phyloP scores from a whole-genome alignment of 140 eudicot genomes.

The Anethum foeniculum region DNA sequence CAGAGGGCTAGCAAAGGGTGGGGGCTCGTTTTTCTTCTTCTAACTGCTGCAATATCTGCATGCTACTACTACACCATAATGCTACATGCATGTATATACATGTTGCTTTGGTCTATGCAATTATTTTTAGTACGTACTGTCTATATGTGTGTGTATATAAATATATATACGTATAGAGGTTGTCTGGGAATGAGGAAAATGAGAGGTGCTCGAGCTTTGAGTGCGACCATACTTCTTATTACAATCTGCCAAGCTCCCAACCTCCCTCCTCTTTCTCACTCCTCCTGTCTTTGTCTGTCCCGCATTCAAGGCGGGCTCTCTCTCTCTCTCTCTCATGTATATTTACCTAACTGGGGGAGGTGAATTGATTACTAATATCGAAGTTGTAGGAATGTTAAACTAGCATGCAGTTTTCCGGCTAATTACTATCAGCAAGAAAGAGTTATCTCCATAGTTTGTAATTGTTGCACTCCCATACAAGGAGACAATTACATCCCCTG shows the following conservation, averaged over 20 bases:
- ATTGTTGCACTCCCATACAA: background rate
- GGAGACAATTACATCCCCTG: background rate
- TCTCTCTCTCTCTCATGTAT: background rate
- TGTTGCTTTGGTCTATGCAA: background rate
- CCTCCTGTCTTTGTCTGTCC: conserved; percentile 32
- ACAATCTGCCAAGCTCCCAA: conserved; percentile 15
- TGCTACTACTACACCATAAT: background rate
- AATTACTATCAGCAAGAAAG: background rate
- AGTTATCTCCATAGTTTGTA: background rate
- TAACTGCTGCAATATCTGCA: background rate
- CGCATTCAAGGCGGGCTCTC: conserved; percentile 31
- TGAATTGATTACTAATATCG: background rate
- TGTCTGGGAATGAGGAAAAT: conserved; percentile 16
- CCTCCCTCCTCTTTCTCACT: background rate
- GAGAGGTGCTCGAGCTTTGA: conserved; percentile 14
- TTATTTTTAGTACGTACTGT: no score
- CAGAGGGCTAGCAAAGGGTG: background rate
- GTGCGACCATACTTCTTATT: conserved; percentile 27
- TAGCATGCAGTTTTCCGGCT: background rate
- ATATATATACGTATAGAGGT: background rate
- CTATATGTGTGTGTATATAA: background rate
- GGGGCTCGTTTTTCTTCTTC: conserved; percentile 4
- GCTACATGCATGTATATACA: background rate
- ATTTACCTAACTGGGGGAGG: background rate
- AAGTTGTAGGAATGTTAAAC: background rate